Base-by-base conservation (phyloP, 1,139 yeast species). In the Kodamaea sp. region DNA sequence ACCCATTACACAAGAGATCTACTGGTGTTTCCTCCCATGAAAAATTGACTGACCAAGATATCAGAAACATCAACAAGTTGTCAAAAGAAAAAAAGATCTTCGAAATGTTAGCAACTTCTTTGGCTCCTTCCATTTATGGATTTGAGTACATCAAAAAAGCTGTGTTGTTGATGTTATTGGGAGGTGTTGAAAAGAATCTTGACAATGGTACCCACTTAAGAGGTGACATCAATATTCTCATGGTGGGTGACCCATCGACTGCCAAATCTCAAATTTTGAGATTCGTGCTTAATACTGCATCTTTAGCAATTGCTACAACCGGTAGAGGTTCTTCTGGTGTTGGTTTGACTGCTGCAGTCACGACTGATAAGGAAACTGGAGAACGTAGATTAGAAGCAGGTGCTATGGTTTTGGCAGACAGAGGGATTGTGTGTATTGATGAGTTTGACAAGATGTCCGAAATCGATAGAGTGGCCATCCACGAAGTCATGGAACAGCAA, bases 311-410 rank as follows among this genome's bases (percentile, higher is more conserved):
- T 51, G 97, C 98, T 18, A 94, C 99, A 1, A 94, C 99, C 1
- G 99, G 99, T 69, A 80, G 96, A 61, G 99, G 98, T 41, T 90
- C 97, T 11, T 90, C 98, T 0, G 99, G 98, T 61, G 99, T 94
- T 31, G 99, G 98, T 85, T 77, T 92, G 55, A 92, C 99, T 0
- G 99, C 99, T 10, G 98, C 99, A 0, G 99, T 92, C 4, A 90
- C 97, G 3, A 79, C 92, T 3, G 99, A 92, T 61, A 83, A 83
- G 53, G 98, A 92, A 61, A 92, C 98, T 1, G 98, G 98, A 34
- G 99, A 92, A 66, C 75, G 97, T 55, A 76, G 96, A 50, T 70
- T 92, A 46, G 98, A 94, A 63, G 99, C 98, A 1, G 99, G 99
- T 72, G 99, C 99, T 3, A 92, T 92, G 98, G 98, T 92, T 29